Conservation (phyloP, 352 stramenopile genomes). For the Elongisporangium undulatum region DNA sequence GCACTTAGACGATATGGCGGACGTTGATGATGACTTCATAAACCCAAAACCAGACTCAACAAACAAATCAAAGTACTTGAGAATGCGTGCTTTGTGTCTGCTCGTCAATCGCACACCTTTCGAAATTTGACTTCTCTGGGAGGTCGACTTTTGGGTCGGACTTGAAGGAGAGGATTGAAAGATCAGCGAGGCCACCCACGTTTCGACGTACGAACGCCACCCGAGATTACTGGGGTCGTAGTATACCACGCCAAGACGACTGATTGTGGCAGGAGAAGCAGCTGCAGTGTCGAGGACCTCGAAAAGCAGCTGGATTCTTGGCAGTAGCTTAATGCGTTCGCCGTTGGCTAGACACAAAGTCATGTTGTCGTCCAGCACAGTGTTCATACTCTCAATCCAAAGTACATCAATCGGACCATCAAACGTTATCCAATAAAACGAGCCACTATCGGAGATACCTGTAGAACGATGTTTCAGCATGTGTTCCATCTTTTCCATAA, state of each 20-base stretch:
- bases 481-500: constrained; percentile 63
- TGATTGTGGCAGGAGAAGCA: constrained; percentile 91
- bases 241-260: constrained; percentile 89
- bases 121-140: not conserved
- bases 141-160: not conserved
- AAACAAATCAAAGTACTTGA: constrained; percentile 63
- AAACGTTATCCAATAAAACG: constrained; percentile 84
- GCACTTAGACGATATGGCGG: not conserved
- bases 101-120: constrained; percentile 14
- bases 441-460: constrained; percentile 16
- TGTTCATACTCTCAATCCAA: constrained; percentile 89
- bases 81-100: constrained; percentile 33
- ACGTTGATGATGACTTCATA: constrained; percentile 17
- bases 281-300: constrained; percentile 89
- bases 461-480: constrained; percentile 13
- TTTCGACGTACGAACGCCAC: constrained; percentile 59
- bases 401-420: constrained; percentile 77
- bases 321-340: constrained; percentile 82
- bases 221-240: constrained; percentile 64
- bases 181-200: constrained; percentile 45
- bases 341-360: constrained; percentile 88
- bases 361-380: constrained; percentile 89
- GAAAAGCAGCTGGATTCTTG: constrained; percentile 90
- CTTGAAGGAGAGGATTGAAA: constrained; percentile 8
- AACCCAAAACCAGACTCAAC: constrained; percentile 48